Conservation (phyloP, 768 basidiomycete species). For the Galerina sulciceps region DNA sequence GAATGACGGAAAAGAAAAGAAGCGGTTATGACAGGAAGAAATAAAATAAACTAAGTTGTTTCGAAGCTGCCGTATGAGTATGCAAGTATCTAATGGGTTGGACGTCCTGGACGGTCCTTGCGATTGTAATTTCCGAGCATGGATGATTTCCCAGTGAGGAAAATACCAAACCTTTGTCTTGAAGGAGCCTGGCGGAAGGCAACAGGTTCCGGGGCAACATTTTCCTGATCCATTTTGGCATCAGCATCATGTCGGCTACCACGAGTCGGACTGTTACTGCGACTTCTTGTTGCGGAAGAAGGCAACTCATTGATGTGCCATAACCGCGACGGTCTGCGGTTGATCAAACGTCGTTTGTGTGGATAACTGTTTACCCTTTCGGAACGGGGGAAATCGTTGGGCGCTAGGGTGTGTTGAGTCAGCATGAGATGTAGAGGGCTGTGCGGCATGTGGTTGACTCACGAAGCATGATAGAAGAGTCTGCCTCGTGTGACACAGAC, state of each 20-base stretch:
- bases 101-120: slow-evolving; percentile 10
- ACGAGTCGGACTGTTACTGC: slow-evolving; percentile 7
- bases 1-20: not conserved
- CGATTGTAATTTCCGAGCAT: slow-evolving; percentile 17
- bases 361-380: not conserved
- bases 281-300: slow-evolving; percentile 1
- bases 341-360: not conserved
- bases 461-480: slow-evolving; percentile 18
- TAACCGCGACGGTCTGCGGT: slow-evolving; percentile 2
- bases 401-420: slow-evolving; percentile 17
- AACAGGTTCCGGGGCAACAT: slow-evolving; percentile 20
- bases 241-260: slow-evolving; percentile 6
- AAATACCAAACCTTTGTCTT: slow-evolving; percentile 43
- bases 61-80: not conserved
- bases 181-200: slow-evolving; percentile 26
- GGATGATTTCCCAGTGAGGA: slow-evolving; percentile 40
- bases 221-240: slow-evolving; percentile 35
- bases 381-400: slow-evolving; percentile 6
- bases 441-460: slow-evolving; percentile 16
- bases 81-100: slow-evolving; percentile 14
- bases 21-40: not conserved
- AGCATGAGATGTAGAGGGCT: slow-evolving; percentile 15
- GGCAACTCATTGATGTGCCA: slow-evolving; percentile 15
- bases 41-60: not conserved
- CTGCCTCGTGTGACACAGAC: not conserved